phyloP scores from a whole-genome alignment of 495 filamentous ascomycete species.

The Trypethelium eluteriae region DNA sequence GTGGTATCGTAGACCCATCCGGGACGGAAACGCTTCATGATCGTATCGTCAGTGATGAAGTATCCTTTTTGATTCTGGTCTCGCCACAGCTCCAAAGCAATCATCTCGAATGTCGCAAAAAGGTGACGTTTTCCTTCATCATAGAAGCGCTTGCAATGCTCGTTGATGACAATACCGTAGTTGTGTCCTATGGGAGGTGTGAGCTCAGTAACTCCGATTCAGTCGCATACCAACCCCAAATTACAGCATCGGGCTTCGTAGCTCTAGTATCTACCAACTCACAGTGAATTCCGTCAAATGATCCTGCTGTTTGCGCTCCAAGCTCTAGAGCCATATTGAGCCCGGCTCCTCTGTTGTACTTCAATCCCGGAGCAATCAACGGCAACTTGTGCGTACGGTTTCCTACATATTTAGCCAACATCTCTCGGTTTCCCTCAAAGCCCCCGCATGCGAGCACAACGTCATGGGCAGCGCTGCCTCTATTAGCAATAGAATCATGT shows the following conservation, averaged over 20 bases:
- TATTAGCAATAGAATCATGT: not conserved
- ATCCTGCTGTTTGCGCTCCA: slow-evolving; percentile 26
- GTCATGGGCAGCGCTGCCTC: not conserved
- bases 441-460: slow-evolving; percentile 26
- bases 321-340: slow-evolving; percentile 25
- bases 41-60: slow-evolving; percentile 26
- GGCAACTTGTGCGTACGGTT: slow-evolving; percentile 23
- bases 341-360: slow-evolving; percentile 25
- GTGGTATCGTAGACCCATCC: slow-evolving; percentile 33
- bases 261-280: slow-evolving; percentile 27
- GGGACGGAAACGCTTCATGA: slow-evolving; percentile 28
- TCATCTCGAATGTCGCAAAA: slow-evolving; percentile 30
- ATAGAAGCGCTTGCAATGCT: slow-evolving; percentile 28
- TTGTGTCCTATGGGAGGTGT: slow-evolving; percentile 18
- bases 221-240: slow-evolving; percentile 18
- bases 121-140: slow-evolving; percentile 30
- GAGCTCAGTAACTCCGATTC: not conserved
- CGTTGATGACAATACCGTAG: slow-evolving; percentile 27
- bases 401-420: slow-evolving; percentile 27
- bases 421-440: slow-evolving; percentile 28
- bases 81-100: slow-evolving; percentile 27
- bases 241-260: slow-evolving; percentile 26
- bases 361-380: slow-evolving; percentile 26
- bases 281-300: slow-evolving; percentile 27
- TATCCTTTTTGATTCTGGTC: slow-evolving; percentile 27